These are phyloP conservation scores for Arthroderma sp. DNA, from an alignment of 2,329 filamentous ascomycete species.

Conservation along the genomic window DNA sequence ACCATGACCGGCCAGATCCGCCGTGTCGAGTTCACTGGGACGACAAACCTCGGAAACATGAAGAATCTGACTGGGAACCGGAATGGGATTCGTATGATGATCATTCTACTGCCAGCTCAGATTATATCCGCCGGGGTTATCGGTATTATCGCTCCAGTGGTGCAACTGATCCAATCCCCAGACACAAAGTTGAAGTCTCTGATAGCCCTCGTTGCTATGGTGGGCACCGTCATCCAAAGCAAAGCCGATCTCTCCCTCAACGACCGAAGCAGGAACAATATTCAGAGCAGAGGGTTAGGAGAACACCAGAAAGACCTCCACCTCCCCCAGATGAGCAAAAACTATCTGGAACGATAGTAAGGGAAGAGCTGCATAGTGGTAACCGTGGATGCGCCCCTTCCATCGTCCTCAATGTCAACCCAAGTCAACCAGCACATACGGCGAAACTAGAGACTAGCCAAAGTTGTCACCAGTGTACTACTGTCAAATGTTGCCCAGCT, in stretches of 20 bases:
- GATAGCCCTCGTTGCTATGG: slow-evolving; percentile 2
- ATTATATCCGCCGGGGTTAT: background rate
- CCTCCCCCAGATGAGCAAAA: background rate
- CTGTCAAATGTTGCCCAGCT: background rate
- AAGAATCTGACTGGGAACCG: background rate
- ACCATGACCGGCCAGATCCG: background rate
- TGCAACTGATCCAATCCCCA: background rate
- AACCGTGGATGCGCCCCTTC: slow-evolving; percentile 10
- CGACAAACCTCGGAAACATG: background rate
- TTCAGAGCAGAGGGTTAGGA: background rate
- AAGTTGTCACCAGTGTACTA: background rate
- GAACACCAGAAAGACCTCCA: background rate
- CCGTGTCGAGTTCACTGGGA: background rate
- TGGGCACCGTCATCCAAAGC: background rate
- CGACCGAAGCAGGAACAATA: background rate
- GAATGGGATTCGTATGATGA: background rate
- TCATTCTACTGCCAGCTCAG: background rate
- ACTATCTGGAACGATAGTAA: background rate
- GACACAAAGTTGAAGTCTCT: background rate
- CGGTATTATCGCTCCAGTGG: background rate
- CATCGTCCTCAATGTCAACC: slow-evolving; percentile 15
- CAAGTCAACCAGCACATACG: background rate
- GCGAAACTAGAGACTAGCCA: background rate
- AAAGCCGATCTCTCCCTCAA: background rate
- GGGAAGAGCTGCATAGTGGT: background rate